Base-by-base conservation (phyloP, 805 yeast species). In the Candida pseudofarinosa region DNA sequence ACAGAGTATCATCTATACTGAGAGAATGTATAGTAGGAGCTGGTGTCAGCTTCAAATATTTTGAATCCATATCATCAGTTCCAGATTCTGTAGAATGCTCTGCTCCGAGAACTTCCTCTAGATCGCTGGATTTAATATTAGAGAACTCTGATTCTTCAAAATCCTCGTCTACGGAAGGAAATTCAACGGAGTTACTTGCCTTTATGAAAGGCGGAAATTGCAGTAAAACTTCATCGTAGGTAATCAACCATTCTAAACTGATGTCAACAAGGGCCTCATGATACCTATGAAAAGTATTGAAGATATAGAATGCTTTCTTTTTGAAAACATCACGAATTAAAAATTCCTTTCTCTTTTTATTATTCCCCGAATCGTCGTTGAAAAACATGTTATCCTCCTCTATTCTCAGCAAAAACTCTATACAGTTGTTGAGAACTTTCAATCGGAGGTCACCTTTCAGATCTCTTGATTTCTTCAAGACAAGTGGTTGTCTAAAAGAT, bases 231-330 rank as follows among this genome's bases (percentile, higher is more conserved):
- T 67, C 72, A 13, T 54, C 47, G 35, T 59, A 63, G 1, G 67
- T 55, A 4, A 69, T 52, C 16, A 69, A 39, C 76, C 76, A 71
- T 33, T 69, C 73, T 3, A 70, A 65, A 10, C 69, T 58, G 14
- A 69, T 62, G 2, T 61, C 71, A 1, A 67, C 70, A 30, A 71
- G 50, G 0, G 74, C 50, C 46, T 68, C 73, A 38, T 64, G 70
- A 48, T 56, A 71, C 41, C 57, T 63, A 3, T 56, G 47, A 44
- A 63, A 67, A 13, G 54, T 46, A 31, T 62, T 67, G 45, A 70
- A 71, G 13, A 63, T 49, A 0, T 65, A 42, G 3, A 50, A 42
- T 2, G 67, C 70, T 43, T 62, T 69, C 20, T 56, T 54, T 36
- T 58, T 61, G 46, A 62, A 58, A n/a, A 69, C 50, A 16, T 64